Base-by-base conservation (phyloP, 2,329 filamentous ascomycete species). In the Cladophialophora yegresii region DNA sequence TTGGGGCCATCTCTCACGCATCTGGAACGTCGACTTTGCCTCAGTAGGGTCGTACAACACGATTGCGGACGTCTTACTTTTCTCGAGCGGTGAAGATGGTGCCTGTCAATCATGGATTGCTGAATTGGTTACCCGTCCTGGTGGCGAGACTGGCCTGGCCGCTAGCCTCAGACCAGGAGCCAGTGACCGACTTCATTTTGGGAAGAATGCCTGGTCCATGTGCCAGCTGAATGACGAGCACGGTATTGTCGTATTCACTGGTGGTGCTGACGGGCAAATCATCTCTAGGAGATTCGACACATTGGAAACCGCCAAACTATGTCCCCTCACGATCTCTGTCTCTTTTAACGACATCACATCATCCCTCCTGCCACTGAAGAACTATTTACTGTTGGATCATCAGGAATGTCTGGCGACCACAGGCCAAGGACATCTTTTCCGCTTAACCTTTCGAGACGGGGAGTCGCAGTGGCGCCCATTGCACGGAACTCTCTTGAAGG, bases 141-240 rank as follows among this genome's bases (percentile, higher is more conserved):
- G 54, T 40, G 1, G 59, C 69, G 10, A 56, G 40, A 49, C 65
- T 12, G 28, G 53, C 33, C 8, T 36, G n/a, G 36, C 60, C 22
- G 74, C 73, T 54, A 61, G 67, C 1, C 67, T 77, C 45, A 70
- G 28, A 23, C 70, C 89, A 57, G 73, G 82, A 1, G 79, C 82
- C 1, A 85, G 83, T 7, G 84, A 86, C 56, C 81, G 84, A 2
- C 84, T 87, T 65, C 93, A 98, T 73, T 83, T 81, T 36, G 95
- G 95, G 6, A 99, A 97, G 76, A 92, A 97, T 73, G 87, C 98
- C 6, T 98, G 93, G 93, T 88, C 92, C 0, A 82, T 87, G 43
- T 85, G 85, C 20, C 64, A 78, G 58, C 72, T 63, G 23, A 64
- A 57, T 10, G 70, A 72, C 1, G 71, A 73, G 0, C 69, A 75